Evolutionary conservation across 1,284 basidiomycete genomes (phyloP).

Genomic region (Caloboletus firmus): DNA sequence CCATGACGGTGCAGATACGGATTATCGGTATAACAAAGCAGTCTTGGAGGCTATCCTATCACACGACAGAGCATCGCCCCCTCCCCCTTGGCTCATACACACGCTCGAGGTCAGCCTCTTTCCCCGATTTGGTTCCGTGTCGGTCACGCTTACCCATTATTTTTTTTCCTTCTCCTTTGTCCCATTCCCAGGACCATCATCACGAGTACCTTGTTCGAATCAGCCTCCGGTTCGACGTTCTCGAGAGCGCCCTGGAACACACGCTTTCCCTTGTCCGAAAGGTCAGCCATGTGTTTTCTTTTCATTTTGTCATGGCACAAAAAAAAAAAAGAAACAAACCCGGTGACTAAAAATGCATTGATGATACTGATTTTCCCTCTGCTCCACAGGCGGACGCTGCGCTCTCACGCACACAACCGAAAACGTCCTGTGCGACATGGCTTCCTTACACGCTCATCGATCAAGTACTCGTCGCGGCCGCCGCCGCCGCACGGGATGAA

Average conservation of each 20-base stretch:
- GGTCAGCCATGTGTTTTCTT: conserved; percentile 42
- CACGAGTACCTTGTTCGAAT: conserved; percentile 78
- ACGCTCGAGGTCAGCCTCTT: conserved; percentile 58
- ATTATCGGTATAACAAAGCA: conserved; percentile 73
- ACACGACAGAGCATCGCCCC: conserved; percentile 56
- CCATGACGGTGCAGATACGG: conserved; percentile 73
- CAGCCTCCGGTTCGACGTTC: conserved; percentile 73
- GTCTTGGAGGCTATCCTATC: conserved; percentile 77
- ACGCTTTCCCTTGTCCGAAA: conserved; percentile 68
- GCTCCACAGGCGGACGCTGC: conserved; percentile 54
- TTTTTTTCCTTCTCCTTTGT: not conserved
- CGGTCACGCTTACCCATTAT: conserved; percentile 11
- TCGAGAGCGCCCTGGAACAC: conserved; percentile 78
- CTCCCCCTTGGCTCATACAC: conserved; percentile 83
- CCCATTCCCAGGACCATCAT: conserved; percentile 55
- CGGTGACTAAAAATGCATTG: conserved; percentile 8
- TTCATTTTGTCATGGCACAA: conserved; percentile 3
- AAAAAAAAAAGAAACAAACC: not conserved
- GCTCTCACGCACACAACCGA: conserved; percentile 55
- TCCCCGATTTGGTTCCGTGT: conserved; percentile 6
- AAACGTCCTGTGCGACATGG: conserved; percentile 65
- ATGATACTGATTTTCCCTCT: conserved; percentile 3
- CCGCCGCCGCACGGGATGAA: conserved; percentile 45
- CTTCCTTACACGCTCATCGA: conserved; percentile 87
- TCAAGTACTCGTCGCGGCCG: conserved; percentile 73